A percentile compares a stretch with the other conserved stretches of the same genome.
Conservation (phyloP, 768 basidiomycete species). For the Paxillus rubicundulus region DNA sequence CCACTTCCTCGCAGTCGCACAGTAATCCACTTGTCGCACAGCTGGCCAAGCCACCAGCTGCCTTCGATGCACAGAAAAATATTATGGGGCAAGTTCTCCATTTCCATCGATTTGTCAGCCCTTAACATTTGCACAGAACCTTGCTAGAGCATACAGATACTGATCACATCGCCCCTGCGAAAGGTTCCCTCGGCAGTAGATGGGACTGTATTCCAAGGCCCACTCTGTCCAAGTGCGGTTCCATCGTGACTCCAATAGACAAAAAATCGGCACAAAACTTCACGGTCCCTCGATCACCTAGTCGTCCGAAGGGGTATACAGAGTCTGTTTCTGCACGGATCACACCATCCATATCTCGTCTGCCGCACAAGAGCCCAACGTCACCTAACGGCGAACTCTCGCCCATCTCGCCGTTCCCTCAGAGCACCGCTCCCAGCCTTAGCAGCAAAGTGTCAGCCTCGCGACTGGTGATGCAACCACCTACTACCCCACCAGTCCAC, state of each 20-base stretch:
- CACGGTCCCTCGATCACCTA: slow-evolving; percentile 35
- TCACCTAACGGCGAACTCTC: slow-evolving; percentile 4
- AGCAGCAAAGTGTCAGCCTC: slow-evolving; percentile 44
- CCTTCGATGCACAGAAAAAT: slow-evolving; percentile 4
- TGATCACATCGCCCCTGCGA: slow-evolving; percentile 5
- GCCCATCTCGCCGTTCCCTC: slow-evolving; percentile 15
- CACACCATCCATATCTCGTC: slow-evolving; percentile 33
- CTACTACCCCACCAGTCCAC: slow-evolving; percentile 49
- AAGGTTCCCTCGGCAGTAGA: slow-evolving; percentile 16
- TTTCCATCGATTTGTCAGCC: not conserved
- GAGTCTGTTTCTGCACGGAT: slow-evolving; percentile 34
- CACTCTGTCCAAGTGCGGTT: slow-evolving; percentile 24
- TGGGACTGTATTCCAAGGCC: slow-evolving; percentile 24
- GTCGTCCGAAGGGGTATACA: slow-evolving; percentile 50
- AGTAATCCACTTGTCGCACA: not conserved
- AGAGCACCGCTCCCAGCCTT: slow-evolving; percentile 33
- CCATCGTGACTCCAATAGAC: slow-evolving; percentile 33
- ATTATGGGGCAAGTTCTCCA: slow-evolving; percentile 1
- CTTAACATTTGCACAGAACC: not conserved
- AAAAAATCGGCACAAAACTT: slow-evolving; percentile 30
- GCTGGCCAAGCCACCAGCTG: not conserved
- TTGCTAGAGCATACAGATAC: not conserved
- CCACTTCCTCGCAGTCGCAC: slow-evolving; percentile 56
- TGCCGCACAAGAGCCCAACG: slow-evolving; percentile 5
- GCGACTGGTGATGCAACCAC: slow-evolving; percentile 39